Evolutionary conservation across 495 filamentous ascomycete genomes (phyloP).

Genomic region (Annulohypoxylon stygium): DNA sequence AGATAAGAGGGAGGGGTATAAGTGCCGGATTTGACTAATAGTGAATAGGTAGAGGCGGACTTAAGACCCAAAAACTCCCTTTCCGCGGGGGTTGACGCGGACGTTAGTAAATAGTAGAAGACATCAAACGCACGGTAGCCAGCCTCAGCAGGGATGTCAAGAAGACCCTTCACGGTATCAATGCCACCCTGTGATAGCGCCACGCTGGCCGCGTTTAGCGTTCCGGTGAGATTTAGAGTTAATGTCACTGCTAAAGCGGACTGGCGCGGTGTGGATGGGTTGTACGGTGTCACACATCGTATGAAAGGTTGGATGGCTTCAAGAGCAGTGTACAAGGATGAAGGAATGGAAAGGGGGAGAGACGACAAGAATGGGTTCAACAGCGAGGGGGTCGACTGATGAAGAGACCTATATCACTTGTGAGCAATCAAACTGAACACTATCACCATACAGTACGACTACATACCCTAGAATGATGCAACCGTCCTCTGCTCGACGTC

Average conservation of each 20-base stretch:
- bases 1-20: conserved; percentile 91
- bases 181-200: conserved; percentile 89
- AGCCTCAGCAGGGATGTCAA: conserved; percentile 80
- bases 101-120: conserved; percentile 95
- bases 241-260: conserved; percentile 83
- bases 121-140: conserved; percentile 97
- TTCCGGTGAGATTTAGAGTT: conserved; percentile 84
- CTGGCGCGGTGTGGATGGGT: conserved; percentile 86
- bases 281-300: conserved; percentile 86
- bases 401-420: conserved; percentile 74
- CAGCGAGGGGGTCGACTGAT: conserved; percentile 87
- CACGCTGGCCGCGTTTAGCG: conserved; percentile 78
- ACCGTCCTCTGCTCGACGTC: conserved; percentile 93
- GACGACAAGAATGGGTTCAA: conserved; percentile 83
- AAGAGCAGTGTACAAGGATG: conserved; percentile 78
- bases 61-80: conserved; percentile 91
- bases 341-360: conserved; percentile 82
- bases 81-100: conserved; percentile 89
- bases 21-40: conserved; percentile 85
- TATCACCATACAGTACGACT: not conserved
- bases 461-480: conserved; percentile 88
- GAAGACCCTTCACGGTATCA: conserved; percentile 82
- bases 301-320: conserved; percentile 86
- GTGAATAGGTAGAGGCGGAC: conserved; percentile 78
- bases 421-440: conserved; percentile 36